Percentiles rank a stretch among this genome's conserved stretches.
Evolutionary conservation across 2,329 filamentous ascomycete species (phyloP).

Genomic region (Fusarium nodosum): DNA sequence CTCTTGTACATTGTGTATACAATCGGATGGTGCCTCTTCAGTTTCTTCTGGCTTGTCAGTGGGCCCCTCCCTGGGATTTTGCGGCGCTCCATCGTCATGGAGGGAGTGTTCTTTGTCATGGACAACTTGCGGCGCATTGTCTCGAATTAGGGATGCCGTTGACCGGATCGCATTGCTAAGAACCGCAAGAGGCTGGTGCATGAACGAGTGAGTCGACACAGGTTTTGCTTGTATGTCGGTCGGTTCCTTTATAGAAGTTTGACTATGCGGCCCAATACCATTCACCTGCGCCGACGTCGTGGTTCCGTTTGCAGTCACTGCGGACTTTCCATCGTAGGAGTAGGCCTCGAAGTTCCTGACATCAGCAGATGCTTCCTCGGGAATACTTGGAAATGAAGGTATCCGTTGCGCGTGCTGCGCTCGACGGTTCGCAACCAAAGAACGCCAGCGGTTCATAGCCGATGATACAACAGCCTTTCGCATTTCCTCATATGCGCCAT

Average conservation of each 20-base stretch:
- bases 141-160: constrained; percentile 20
- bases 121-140: neutral
- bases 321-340: constrained; percentile 20
- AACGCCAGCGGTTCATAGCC: constrained; percentile 47
- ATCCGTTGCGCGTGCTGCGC: constrained; percentile 25
- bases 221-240: constrained; percentile 5
- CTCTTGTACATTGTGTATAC: neutral
- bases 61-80: constrained; percentile 8
- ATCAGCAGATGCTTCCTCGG: constrained; percentile 33
- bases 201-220: constrained; percentile 26
- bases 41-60: neutral
- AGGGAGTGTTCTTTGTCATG: constrained; percentile 4
- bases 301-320: constrained; percentile 12
- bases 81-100: constrained; percentile 12
- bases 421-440: constrained; percentile 36
- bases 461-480: constrained; percentile 43
- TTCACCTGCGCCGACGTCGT: constrained; percentile 20
- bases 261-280: constrained; percentile 18
- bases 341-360: constrained; percentile 31
- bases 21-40: constrained; percentile 13
- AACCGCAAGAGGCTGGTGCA: constrained; percentile 23
- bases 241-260: constrained; percentile 20
- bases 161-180: constrained; percentile 26
- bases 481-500: constrained; percentile 32
- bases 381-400: constrained; percentile 30